A percentile compares a stretch with the other conserved stretches of the same genome.
phyloP scores from a whole-genome alignment of 495 filamentous ascomycete genomes.

The Halenospora varia region DNA sequence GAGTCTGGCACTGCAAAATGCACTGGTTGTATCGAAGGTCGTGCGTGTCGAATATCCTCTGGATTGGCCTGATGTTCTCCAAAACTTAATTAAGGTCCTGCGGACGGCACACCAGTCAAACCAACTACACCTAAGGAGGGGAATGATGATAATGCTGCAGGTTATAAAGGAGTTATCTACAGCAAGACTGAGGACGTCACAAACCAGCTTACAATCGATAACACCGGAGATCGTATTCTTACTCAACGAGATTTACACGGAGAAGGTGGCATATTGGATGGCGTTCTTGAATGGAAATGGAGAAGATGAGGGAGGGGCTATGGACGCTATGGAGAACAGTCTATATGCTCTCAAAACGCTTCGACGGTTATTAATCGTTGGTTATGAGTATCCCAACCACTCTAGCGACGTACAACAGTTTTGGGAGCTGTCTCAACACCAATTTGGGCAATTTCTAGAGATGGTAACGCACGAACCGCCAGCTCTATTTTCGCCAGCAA shows the following conservation, averaged over 20 bases:
- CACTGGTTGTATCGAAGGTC: conserved; percentile 82
- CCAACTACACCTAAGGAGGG: conserved; percentile 57
- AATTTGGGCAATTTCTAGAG: conserved; percentile 65
- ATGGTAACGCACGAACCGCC: conserved; percentile 45
- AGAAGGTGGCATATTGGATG: conserved; percentile 69
- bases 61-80: conserved; percentile 69
- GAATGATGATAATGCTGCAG: conserved; percentile 72
- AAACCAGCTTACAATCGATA: conserved; percentile 66
- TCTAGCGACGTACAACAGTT: conserved; percentile 67
- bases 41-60: conserved; percentile 81
- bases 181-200: conserved; percentile 64
- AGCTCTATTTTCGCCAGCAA: conserved; percentile 38
- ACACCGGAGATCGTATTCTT: conserved; percentile 77
- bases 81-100: conserved; percentile 56
- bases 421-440: conserved; percentile 67
- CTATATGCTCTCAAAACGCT: conserved; percentile 74
- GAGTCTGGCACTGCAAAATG: conserved; percentile 77
- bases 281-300: conserved; percentile 48
- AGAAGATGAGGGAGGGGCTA: conserved; percentile 52
- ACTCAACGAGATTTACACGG: conserved; percentile 70
- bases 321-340: conserved; percentile 66
- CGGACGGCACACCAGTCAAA: conserved; percentile 41
- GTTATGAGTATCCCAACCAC: conserved; percentile 81
- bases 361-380: conserved; percentile 71
- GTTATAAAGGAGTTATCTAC: conserved; percentile 88